These are phyloP conservation scores for Immersiporthe knoxdaviesiana DNA, from an alignment of 2,329 filamentous ascomycete species.

Conservation along the genomic window DNA sequence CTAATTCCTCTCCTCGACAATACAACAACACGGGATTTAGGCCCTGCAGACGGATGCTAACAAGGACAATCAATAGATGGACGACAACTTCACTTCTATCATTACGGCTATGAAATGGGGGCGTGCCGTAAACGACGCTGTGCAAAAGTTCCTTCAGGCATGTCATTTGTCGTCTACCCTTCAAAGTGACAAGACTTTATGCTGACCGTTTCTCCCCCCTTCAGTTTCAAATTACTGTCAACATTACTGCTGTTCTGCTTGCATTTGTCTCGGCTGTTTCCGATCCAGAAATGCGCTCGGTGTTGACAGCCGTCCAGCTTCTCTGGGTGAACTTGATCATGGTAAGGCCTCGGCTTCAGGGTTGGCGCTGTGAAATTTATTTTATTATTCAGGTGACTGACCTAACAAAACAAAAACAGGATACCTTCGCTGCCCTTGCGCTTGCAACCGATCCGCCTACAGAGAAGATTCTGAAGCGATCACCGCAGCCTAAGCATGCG, in stretches of 20 bases:
- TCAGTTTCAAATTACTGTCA: constrained; percentile 70
- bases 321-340: constrained; percentile 73
- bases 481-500: constrained; percentile 64
- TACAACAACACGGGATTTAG: too few relatives aligned
- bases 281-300: constrained; percentile 56
- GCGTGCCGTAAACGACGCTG: constrained; percentile 69
- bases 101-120: constrained; percentile 71
- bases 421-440: constrained; percentile 68
- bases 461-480: constrained; percentile 58
- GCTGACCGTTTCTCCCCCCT: not conserved
- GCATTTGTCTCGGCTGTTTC: constrained; percentile 68
- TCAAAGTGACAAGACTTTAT: not conserved
- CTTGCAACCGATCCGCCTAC: constrained; percentile 67
- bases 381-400: too few relatives aligned
- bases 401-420: too few relatives aligned
- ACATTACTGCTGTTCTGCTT: constrained; percentile 68
- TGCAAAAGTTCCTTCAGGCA: constrained; percentile 68
- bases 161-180: constrained; percentile 16
- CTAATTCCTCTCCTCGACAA: not conserved
- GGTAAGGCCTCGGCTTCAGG: too few relatives aligned
- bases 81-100: constrained; percentile 69
- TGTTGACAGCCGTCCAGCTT: constrained; percentile 68
- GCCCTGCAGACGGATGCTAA: not conserved
- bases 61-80: constrained; percentile 43
- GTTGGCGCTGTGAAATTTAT: too few relatives aligned